Conservation (phyloP, 768 basidiomycete species). For the Terana coerulea region DNA sequence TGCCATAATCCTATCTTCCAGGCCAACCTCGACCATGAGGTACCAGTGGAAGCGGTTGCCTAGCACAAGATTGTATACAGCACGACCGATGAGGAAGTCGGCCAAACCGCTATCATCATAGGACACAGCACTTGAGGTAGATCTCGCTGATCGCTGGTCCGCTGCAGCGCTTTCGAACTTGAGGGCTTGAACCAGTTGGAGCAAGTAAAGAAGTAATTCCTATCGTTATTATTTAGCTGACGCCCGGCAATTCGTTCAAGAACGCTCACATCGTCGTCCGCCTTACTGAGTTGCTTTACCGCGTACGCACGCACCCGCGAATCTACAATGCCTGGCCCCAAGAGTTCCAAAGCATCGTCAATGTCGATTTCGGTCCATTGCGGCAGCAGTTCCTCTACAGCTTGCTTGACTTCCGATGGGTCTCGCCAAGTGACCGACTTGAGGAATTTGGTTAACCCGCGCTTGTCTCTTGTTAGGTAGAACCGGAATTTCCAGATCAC, state of each 20-base stretch:
- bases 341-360: slow-evolving; percentile 91
- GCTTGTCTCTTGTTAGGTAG: slow-evolving; percentile 88
- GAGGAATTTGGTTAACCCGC: slow-evolving; percentile 94
- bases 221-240: slow-evolving; percentile 30
- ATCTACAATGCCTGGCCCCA: slow-evolving; percentile 87
- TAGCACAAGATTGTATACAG: slow-evolving; percentile 76
- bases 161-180: slow-evolving; percentile 88
- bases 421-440: slow-evolving; percentile 98
- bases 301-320: slow-evolving; percentile 94
- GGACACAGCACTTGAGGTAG: slow-evolving; percentile 68
- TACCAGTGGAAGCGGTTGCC: slow-evolving; percentile 98
- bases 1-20: slow-evolving; percentile 80
- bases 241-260: neutral
- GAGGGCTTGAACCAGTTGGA: slow-evolving; percentile 96
- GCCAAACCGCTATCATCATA: slow-evolving; percentile 92
- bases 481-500: slow-evolving; percentile 99
- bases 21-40: slow-evolving; percentile 91
- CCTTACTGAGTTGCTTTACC: slow-evolving; percentile 83
- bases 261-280: slow-evolving; percentile 84
- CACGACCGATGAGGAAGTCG: slow-evolving; percentile 85
- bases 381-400: slow-evolving; percentile 91
- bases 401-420: slow-evolving; percentile 93
- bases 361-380: slow-evolving; percentile 97
- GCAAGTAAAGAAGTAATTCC: slow-evolving; percentile 89
- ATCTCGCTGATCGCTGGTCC: slow-evolving; percentile 73